Evolutionary conservation across 306 rosid genomes (phyloP).

Genomic region (Trifolium pratense): DNA sequence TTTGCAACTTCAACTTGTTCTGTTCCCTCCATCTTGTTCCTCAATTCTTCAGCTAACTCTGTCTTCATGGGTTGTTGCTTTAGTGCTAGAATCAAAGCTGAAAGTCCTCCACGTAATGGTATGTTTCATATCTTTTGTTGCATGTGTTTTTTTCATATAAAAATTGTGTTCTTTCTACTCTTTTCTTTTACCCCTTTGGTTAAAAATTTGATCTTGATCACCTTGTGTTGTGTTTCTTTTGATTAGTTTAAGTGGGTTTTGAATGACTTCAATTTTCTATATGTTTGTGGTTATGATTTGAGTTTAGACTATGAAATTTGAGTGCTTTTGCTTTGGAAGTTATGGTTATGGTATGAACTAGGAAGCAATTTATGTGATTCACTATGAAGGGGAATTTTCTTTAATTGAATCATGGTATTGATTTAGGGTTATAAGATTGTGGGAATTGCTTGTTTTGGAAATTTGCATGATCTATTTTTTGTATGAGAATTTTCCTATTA

Average conservation of each 20-base stretch:
- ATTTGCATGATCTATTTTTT: slow-evolving; percentile 13
- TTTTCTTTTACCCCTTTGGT: slow-evolving; percentile 17
- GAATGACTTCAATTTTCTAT: background rate
- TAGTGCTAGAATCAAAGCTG: slow-evolving; percentile 87
- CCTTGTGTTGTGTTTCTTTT: slow-evolving; percentile 13
- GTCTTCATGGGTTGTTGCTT: slow-evolving; percentile 83
- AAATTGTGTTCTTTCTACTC: background rate
- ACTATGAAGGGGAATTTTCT: slow-evolving; percentile 16
- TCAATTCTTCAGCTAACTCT: slow-evolving; percentile 34
- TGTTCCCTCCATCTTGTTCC: background rate
- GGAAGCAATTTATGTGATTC: background rate
- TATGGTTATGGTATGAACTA: background rate
- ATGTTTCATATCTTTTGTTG: slow-evolving; percentile 26
- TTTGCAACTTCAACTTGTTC: slow-evolving; percentile 40
- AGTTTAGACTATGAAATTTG: background rate
- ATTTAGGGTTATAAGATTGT: slow-evolving; percentile 2
- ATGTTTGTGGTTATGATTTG: slow-evolving; percentile 9
- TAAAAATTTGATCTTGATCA: slow-evolving; percentile 1
- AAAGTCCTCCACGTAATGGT: slow-evolving; percentile 85
- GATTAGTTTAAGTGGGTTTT: slow-evolving; percentile 14
- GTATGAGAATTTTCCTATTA: background rate
- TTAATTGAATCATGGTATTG: slow-evolving; percentile 25
- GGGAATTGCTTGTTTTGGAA: slow-evolving; percentile 5
- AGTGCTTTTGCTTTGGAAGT: background rate
- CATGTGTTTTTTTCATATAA: slow-evolving; percentile 9